A percentile compares a stretch with the other conserved stretches of the same genome.
phyloP scores from a whole-genome alignment of 306 rosid species.

The Phaseolus lunatus region DNA sequence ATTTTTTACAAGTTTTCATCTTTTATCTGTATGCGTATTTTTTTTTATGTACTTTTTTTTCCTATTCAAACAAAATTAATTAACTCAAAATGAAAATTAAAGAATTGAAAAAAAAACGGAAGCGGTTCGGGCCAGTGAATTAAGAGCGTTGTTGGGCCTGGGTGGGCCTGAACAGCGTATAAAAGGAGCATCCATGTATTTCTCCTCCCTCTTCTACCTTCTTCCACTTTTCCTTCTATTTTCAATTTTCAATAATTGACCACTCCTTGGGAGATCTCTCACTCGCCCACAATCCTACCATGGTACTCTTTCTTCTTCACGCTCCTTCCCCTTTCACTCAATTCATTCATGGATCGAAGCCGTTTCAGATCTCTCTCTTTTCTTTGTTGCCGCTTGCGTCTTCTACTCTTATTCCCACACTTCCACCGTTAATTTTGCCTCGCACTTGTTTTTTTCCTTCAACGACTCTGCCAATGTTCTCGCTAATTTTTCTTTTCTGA shows the following conservation, averaged over 20 bases:
- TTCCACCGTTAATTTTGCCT: conserved; percentile 11
- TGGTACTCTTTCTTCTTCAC: conserved; percentile 38
- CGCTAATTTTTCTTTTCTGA: neutral
- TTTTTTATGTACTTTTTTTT: too few relatives aligned
- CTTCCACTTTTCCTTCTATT: conserved; percentile 2
- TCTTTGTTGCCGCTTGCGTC: neutral
- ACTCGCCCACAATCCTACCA: conserved; percentile 35
- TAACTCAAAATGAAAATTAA: too few relatives aligned
- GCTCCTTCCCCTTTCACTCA: neutral
- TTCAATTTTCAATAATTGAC: conserved; percentile 38
- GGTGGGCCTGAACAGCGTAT: conserved; percentile 30
- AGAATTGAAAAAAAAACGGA: too few relatives aligned
- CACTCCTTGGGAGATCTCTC: conserved; percentile 37
- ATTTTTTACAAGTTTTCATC: too few relatives aligned
- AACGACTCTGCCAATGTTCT: neutral
- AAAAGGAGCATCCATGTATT: neutral
- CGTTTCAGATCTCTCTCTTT: conserved; percentile 31
- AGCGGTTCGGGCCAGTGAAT: neutral
- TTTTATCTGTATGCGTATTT: too few relatives aligned
- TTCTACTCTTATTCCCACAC: neutral
- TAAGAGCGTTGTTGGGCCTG: conserved; percentile 15
- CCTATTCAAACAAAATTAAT: too few relatives aligned
- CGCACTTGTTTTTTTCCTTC: neutral
- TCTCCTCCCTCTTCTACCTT: neutral
- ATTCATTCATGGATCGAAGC: conserved; percentile 1